phyloP scores from a whole-genome alignment of 2,329 filamentous ascomycete genomes.

The Cladophialophora chaetospira region DNA sequence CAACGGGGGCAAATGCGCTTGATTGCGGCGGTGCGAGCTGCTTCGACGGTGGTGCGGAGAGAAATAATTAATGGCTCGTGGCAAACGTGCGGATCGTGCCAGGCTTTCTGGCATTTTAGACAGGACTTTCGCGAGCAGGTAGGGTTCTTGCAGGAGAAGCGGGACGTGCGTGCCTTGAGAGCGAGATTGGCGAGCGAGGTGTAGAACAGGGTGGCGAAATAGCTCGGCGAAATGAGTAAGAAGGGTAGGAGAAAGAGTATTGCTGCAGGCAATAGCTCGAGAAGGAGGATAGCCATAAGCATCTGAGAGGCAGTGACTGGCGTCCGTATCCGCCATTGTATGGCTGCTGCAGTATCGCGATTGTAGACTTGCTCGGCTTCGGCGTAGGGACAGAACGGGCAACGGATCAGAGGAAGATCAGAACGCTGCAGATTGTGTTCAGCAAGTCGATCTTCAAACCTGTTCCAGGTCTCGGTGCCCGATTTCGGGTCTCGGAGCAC shows the following conservation, averaged over 20 bases:
- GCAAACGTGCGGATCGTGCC: slow-evolving; percentile 87
- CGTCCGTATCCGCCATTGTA: slow-evolving; percentile 59
- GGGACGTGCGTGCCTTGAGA: slow-evolving; percentile 69
- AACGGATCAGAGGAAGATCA: slow-evolving; percentile 73
- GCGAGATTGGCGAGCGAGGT: slow-evolving; percentile 67
- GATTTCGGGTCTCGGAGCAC: slow-evolving; percentile 60
- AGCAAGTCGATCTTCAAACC: slow-evolving; percentile 77
- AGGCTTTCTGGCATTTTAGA: slow-evolving; percentile 76
- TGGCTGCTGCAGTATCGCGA: slow-evolving; percentile 51
- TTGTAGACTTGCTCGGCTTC: slow-evolving; percentile 80
- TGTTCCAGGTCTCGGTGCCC: slow-evolving; percentile 70
- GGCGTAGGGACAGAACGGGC: slow-evolving; percentile 89
- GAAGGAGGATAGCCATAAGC: slow-evolving; percentile 47
- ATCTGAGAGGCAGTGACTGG: slow-evolving; percentile 55
- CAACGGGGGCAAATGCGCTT: slow-evolving; percentile 94
- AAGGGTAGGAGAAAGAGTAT: slow-evolving; percentile 57
- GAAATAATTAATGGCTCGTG: slow-evolving; percentile 80
- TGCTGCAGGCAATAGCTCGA: slow-evolving; percentile 54
- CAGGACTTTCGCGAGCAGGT: slow-evolving; percentile 73
- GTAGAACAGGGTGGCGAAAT: slow-evolving; percentile 55
- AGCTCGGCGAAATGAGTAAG: slow-evolving; percentile 52
- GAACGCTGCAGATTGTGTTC: slow-evolving; percentile 74
- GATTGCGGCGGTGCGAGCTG: slow-evolving; percentile 88
- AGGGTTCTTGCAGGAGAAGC: slow-evolving; percentile 74
- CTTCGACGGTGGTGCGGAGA: slow-evolving; percentile 84